These are phyloP conservation scores for Scleromitrula shiraiana DNA, from an alignment of 2,329 filamentous ascomycete genomes.

Conservation along the genomic window DNA sequence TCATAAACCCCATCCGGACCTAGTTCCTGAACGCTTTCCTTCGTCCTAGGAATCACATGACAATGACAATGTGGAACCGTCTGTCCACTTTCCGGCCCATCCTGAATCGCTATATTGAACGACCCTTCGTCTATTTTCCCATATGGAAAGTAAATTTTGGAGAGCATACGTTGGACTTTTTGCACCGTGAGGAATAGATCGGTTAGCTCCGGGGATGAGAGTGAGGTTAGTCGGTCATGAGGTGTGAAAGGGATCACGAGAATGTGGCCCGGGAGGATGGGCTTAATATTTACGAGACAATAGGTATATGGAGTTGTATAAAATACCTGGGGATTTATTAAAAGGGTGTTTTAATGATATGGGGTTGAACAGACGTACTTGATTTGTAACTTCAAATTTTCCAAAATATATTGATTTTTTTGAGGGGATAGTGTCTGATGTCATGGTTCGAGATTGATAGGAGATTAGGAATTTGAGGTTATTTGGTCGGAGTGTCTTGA, in stretches of 20 bases:
- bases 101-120: constrained; percentile 93
- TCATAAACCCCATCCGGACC: constrained; percentile 69
- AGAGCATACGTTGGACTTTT: constrained; percentile 69
- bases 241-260: constrained; percentile 70
- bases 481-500: too few relatives aligned
- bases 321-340: constrained; percentile 86
- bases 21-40: constrained; percentile 44
- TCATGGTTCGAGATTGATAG: constrained; percentile 3
- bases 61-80: constrained; percentile 91
- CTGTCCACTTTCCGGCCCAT: constrained; percentile 83
- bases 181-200: constrained; percentile 88
- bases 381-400: constrained; percentile 65
- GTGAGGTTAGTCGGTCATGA: constrained; percentile 55
- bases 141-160: constrained; percentile 48
- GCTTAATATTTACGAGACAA: constrained; percentile 91
- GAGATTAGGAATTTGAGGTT: too few relatives aligned
- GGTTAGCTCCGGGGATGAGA: constrained; percentile 31
- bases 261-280: constrained; percentile 85
- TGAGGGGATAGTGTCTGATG: constrained; percentile 3
- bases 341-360: background rate
- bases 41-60: constrained; percentile 73
- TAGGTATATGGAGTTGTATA: constrained; percentile 71
- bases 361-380: constrained; percentile 40
- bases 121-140: constrained; percentile 56
- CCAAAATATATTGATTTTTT: constrained; percentile 57